Percentiles rank a stretch among this genome's conserved stretches.
Conservation (phyloP, 208 protist genomes). For the Naegleria lovaniensis region DNA sequence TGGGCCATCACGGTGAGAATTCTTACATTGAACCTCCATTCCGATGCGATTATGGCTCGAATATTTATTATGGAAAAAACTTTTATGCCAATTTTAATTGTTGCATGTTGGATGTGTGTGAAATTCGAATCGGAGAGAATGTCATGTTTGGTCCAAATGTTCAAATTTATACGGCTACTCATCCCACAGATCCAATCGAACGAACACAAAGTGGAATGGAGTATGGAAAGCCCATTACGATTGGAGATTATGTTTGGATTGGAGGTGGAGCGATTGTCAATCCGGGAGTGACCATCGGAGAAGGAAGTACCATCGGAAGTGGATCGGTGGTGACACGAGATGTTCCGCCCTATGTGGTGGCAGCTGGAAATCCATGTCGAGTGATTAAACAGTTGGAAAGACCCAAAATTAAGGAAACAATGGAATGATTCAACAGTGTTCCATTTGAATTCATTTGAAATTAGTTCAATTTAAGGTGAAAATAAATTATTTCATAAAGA, state of each 20-base stretch:
- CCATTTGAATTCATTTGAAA: too few relatives aligned
- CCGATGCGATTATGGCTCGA: slow-evolving; percentile 63
- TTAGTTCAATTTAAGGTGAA: too few relatives aligned
- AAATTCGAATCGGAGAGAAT: slow-evolving; percentile 56
- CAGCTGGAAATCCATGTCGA: slow-evolving; percentile 62
- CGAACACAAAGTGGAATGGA: slow-evolving; percentile 37
- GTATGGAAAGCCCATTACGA: slow-evolving; percentile 45
- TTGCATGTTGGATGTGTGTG: slow-evolving; percentile 58
- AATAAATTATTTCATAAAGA: too few relatives aligned
- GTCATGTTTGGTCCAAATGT: slow-evolving; percentile 59
- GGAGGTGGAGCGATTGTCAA: slow-evolving; percentile 50
- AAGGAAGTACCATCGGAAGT: slow-evolving; percentile 58
- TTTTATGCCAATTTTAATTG: slow-evolving; percentile 62
- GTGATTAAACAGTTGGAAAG: slow-evolving; percentile 36
- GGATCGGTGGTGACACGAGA: slow-evolving; percentile 68
- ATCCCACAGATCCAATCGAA: slow-evolving; percentile 52
- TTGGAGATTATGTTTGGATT: slow-evolving; percentile 60
- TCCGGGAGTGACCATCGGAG: slow-evolving; percentile 66
- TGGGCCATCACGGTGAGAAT: slow-evolving; percentile 39
- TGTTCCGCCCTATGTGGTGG: slow-evolving; percentile 61
- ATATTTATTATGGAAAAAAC: slow-evolving; percentile 58
- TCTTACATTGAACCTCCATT: slow-evolving; percentile 59
- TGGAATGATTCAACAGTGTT: too few relatives aligned
- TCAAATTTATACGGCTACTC: slow-evolving; percentile 60
- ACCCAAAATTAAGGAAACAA: too few relatives aligned